Evolutionary conservation across 225 moss, liverwort and hornwort genomes (phyloP), one percentile per base, ranked within the genome.

Genomic region (Takakia lepidozioides): DNA sequence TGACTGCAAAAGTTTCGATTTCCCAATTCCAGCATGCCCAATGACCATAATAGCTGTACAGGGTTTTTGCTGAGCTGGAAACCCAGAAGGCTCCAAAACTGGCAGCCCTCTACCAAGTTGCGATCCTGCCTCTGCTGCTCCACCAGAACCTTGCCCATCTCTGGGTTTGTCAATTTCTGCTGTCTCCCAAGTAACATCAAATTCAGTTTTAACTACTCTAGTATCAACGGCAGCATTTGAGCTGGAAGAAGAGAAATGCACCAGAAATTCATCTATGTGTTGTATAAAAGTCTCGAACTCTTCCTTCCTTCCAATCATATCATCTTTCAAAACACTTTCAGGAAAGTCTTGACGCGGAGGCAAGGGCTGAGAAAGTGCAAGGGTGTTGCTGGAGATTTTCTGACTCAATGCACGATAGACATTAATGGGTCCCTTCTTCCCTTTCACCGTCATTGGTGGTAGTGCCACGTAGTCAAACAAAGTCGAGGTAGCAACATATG

Each of bases 11-110:
- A 77, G 18, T 47, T 51, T 77, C 6, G 76, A 72, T 61, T 77
- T 77, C 22, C 76, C 76, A 19, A 77, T 77, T 43, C 76, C 76
- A 27, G 76, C 71, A 35, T 72, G 71, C 19, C 76, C 76, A 6
- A 37, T 64, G 9, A 77, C 43, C n/a, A 72, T 13, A 25, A 77
- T 77, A 22, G 53, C 43, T 48, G 62, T 62, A 48, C 62, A 73
- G 34, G 43, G 29, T 15, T 45, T 28, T 26, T 30, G 54, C 11
- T 64, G 29, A 28, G 46, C 16, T 3, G 7, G 43, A 8, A 6
- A 8, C 9, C 0, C 1, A 13, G n/a, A 19, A 48, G 43, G 29
- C 13, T 38, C 23, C 14, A 37, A 19, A 10, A 1, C 35, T 17
- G 52, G 34, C 13, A 25, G 37, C 10, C 29, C 16, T 17, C 45